Conservation (phyloP, 345 rosid species). For the Acer campestre region DNA sequence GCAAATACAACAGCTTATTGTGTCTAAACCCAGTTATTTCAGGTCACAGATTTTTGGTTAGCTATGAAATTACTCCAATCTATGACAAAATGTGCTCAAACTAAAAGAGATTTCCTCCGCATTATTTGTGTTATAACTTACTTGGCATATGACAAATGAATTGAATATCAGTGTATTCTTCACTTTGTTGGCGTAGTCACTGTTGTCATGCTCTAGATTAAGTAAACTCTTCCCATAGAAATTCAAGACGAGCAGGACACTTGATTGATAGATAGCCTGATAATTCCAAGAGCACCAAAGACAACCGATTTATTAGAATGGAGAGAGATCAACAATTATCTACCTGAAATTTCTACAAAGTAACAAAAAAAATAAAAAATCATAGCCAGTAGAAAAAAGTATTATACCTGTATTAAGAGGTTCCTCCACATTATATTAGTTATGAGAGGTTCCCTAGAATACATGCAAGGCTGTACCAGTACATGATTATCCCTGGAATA, state of each 20-base stretch:
- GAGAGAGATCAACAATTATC: not conserved
- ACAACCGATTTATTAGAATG: not conserved
- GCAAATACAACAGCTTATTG: not conserved
- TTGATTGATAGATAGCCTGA: slow-evolving; percentile 87
- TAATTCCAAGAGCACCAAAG: slow-evolving; percentile 6
- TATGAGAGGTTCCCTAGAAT: too few species aligned
- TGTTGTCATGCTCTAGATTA: slow-evolving; percentile 34
- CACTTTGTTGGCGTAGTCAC: slow-evolving; percentile 48
- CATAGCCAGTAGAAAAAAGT: too few species aligned
- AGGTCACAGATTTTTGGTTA: not conserved
- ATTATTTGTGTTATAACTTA: slow-evolving; percentile 32
- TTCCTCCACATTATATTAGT: too few species aligned
- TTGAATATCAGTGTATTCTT: slow-evolving; percentile 92
- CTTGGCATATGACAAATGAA: slow-evolving; percentile 90
- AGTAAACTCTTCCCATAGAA: slow-evolving; percentile 61
- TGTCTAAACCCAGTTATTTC: not conserved
- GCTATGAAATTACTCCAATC: not conserved
- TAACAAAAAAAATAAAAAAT: too few species aligned
- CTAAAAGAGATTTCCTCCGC: not conserved
- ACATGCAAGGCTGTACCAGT: too few species aligned
- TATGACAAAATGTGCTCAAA: not conserved
- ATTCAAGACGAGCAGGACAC: slow-evolving; percentile 71
- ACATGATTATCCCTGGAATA: too few species aligned
- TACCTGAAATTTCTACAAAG: not conserved
- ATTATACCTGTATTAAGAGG: too few species aligned